These are phyloP conservation scores for Boletus edulis DNA, from an alignment of 768 basidiomycete species.

Conservation along the genomic window DNA sequence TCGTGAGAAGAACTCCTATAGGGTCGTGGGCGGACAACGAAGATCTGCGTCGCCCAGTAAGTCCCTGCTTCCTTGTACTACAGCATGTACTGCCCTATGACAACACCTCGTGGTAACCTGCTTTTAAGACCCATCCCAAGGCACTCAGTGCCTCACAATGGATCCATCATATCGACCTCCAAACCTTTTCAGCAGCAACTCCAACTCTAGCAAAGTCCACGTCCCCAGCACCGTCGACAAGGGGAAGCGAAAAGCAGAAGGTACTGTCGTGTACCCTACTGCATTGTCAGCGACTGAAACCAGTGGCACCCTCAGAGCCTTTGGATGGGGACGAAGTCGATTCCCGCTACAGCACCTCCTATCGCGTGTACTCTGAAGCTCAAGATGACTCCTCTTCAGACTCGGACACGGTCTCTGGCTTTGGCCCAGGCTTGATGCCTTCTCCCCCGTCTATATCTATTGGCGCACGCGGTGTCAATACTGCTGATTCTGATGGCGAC, in stretches of 20 bases:
- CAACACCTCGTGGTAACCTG: conserved; percentile 6
- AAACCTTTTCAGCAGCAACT: conserved; percentile 1
- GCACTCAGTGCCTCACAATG: conserved; percentile 6
- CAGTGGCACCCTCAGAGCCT: conserved; percentile 4
- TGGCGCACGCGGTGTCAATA: background rate
- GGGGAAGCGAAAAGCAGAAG: conserved; percentile 20
- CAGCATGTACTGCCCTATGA: conserved; percentile 3
- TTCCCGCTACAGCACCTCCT: background rate
- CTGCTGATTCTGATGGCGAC: background rate
- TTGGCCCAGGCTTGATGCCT: conserved; percentile 1
- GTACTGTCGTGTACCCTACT: background rate
- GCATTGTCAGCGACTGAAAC: background rate
- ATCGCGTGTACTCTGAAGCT: background rate
- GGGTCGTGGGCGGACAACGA: background rate
- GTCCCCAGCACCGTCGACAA: conserved; percentile 14
- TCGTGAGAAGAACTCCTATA: conserved; percentile 3
- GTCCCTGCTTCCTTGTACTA: conserved; percentile 1
- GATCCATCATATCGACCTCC: conserved; percentile 8
- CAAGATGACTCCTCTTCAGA: background rate
- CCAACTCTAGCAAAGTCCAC: background rate
- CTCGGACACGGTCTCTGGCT: conserved; percentile 3
- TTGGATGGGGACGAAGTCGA: background rate
- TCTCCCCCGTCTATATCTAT: conserved; percentile 1
- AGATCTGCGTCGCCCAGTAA: conserved; percentile 13
- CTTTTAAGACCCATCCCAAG: conserved; percentile 6